These are phyloP conservation scores for Didymellaceae sp. DNA, from an alignment of 2,329 filamentous ascomycete species.

Conservation along the genomic window DNA sequence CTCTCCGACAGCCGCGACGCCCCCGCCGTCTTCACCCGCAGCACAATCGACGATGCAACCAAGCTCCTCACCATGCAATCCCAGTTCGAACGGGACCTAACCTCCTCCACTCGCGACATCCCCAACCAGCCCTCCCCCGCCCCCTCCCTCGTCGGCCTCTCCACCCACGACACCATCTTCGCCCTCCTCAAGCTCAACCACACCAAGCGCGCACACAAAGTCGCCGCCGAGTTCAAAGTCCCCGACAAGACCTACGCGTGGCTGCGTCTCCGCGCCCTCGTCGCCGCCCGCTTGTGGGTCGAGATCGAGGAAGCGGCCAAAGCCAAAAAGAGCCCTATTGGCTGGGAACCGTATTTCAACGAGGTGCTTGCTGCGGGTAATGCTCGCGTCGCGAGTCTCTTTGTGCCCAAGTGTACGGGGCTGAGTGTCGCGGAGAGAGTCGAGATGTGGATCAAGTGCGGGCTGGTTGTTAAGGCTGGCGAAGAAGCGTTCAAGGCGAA, in stretches of 20 bases:
- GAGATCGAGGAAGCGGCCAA: conserved; percentile 87
- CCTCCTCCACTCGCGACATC: conserved; percentile 57
- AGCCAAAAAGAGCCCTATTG: conserved; percentile 84
- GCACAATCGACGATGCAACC: conserved; percentile 78
- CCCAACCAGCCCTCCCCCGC: conserved; percentile 15
- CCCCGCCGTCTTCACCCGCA: conserved; percentile 71
- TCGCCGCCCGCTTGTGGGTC: conserved; percentile 88
- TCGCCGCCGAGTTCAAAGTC: conserved; percentile 88
- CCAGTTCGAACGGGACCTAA: conserved; percentile 81
- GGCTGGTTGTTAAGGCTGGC: conserved; percentile 83
- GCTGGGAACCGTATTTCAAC: conserved; percentile 98
- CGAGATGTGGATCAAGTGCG: conserved; percentile 96
- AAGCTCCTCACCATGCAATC: conserved; percentile 86
- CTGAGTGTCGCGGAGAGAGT: conserved; percentile 73
- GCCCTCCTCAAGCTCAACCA: conserved; percentile 84
- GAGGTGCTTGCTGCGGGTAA: conserved; percentile 89
- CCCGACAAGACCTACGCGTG: conserved; percentile 91
- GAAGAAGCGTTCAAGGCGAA: conserved; percentile 88
- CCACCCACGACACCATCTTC: conserved; percentile 90
- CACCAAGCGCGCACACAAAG: conserved; percentile 81
- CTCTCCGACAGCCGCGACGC: conserved; percentile 84
- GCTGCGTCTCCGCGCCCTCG: conserved; percentile 82
- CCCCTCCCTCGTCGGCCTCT: conserved; percentile 77
- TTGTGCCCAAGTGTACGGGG: conserved; percentile 85
- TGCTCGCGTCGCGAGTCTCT: conserved; percentile 79